phyloP scores from a whole-genome alignment of 2,329 filamentous ascomycete genomes.

The Tolypocladium endophyticum region DNA sequence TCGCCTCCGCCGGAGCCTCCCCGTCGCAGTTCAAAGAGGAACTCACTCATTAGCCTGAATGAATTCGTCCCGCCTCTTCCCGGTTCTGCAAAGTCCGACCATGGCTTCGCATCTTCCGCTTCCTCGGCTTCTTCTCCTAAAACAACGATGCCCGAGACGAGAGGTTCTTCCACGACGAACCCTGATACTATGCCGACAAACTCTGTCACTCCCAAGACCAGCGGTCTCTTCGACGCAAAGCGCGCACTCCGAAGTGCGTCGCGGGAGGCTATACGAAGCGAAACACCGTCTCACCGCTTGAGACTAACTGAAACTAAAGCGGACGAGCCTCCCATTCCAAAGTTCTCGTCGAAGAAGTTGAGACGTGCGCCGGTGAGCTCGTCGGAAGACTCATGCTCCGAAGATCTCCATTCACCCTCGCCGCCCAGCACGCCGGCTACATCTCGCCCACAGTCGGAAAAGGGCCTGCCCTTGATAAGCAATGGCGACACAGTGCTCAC shows the following conservation, averaged over 20 bases:
- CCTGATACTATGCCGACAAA: background rate
- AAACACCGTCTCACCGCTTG: background rate
- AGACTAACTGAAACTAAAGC: background rate
- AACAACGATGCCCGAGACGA: background rate
- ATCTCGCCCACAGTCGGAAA: slow-evolving; percentile 29
- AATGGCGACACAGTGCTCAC: slow-evolving; percentile 2
- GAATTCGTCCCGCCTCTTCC: background rate
- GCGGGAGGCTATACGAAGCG: background rate
- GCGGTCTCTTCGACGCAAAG: background rate
- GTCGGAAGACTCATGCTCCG: slow-evolving; percentile 27
- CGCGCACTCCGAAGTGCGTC: background rate
- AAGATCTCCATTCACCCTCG: slow-evolving; percentile 24
- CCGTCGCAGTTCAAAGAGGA: slow-evolving; percentile 15
- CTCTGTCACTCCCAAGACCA: background rate
- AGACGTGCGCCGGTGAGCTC: slow-evolving; percentile 15
- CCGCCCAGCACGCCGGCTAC: slow-evolving; percentile 27
- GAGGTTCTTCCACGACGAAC: too few species aligned
- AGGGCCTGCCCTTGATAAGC: slow-evolving; percentile 13
- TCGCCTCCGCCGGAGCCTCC: slow-evolving; percentile 16
- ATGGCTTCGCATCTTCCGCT: background rate
- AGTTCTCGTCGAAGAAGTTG: background rate
- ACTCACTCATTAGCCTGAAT: slow-evolving; percentile 7
- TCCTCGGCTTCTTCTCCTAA: background rate
- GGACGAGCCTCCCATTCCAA: background rate
- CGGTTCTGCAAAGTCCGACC: background rate